Evolutionary conservation across 768 basidiomycete species (phyloP).

Genomic region (Xerocomellus intermedius): DNA sequence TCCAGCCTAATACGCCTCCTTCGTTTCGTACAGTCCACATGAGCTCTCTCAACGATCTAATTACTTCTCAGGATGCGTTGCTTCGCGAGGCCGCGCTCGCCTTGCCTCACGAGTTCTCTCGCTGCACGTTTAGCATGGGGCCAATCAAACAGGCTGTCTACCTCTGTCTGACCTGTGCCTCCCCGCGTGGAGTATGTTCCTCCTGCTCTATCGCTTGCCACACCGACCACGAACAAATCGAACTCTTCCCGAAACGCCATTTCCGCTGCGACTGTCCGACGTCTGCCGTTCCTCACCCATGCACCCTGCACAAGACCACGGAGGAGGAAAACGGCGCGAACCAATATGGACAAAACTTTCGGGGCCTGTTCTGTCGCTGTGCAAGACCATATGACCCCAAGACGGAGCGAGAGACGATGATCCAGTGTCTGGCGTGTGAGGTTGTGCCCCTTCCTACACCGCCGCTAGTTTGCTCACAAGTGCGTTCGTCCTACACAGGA

Average conservation of each 20-base stretch:
- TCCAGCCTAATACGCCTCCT: too few relatives aligned
- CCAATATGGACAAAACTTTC: constrained; percentile 73
- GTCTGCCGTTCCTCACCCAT: constrained; percentile 52
- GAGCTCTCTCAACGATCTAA: constrained; percentile 39
- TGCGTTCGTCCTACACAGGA: constrained; percentile 45
- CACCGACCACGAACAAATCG: constrained; percentile 81
- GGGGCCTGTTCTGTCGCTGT: constrained; percentile 72
- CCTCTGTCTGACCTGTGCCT: constrained; percentile 72
- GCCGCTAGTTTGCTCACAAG: constrained; percentile 1
- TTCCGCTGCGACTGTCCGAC: constrained; percentile 90
- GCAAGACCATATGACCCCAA: constrained; percentile 67
- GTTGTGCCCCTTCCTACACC: constrained; percentile 34
- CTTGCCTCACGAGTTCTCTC: constrained; percentile 59
- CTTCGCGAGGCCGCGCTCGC: constrained; percentile 44
- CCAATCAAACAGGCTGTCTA: constrained; percentile 75
- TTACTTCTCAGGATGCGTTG: constrained; percentile 30
- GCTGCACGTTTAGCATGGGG: constrained; percentile 62
- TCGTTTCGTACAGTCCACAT: neutral
- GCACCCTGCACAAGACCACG: constrained; percentile 54
- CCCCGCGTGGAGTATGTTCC: constrained; percentile 69
- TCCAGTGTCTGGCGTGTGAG: constrained; percentile 85
- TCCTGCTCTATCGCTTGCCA: constrained; percentile 88
- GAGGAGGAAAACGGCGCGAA: constrained; percentile 63
- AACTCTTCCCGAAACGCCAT: constrained; percentile 80
- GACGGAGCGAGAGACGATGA: constrained; percentile 80